Base-by-base conservation (phyloP, 208 protist genomes). In the Leishmania tropica region DNA sequence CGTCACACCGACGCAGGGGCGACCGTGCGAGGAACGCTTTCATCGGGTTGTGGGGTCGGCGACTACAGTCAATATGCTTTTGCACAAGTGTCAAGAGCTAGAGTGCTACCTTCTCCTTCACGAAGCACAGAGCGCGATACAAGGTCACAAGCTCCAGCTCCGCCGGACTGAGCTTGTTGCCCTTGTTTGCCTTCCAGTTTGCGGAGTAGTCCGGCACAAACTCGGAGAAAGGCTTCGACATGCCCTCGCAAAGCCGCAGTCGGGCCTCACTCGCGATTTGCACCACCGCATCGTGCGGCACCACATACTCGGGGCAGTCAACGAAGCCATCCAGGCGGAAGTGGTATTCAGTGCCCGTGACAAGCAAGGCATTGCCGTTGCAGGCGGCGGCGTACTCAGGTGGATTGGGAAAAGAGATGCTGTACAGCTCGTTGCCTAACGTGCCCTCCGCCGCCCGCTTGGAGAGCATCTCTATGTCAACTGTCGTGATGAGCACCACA, bases 271-370 rank as follows among this genome's bases (percentile, higher is more conserved):
- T 62, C 0, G 90, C 88, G 48, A 80, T 74, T 35, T 75, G 40
- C 45, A 75, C 80, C 13, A 97, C 71, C 31, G 86, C 79, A 4
- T 84, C 79, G 24, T 87, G 54, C 51, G 93, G 90, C 17, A 96
- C 94, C 17, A 96, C 90, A 72, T 94, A 97, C 85, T 97, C 93
- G 19, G 88, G 78, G 82, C 94, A 96, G 80, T 97, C 93, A 7
- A 97, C 94, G 86, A 97, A 97, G n/a, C 93, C 94, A 0, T 96
- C 84, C n/a, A 97, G 84, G 3, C 67, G 62, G 70, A 97, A 97
- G 75, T 91, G 89, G 68, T 97, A 97, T 79, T 85, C 78, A 17
- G 92, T 92, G 47, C 94, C 91, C 0, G 92, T 67, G 7, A 68
- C 74, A 0, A 97, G 81, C 71, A 78, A 65, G 13, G 54, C 15